phyloP scores from a whole-genome alignment of 768 basidiomycete genomes.

The Mrakia hoshinonis region DNA sequence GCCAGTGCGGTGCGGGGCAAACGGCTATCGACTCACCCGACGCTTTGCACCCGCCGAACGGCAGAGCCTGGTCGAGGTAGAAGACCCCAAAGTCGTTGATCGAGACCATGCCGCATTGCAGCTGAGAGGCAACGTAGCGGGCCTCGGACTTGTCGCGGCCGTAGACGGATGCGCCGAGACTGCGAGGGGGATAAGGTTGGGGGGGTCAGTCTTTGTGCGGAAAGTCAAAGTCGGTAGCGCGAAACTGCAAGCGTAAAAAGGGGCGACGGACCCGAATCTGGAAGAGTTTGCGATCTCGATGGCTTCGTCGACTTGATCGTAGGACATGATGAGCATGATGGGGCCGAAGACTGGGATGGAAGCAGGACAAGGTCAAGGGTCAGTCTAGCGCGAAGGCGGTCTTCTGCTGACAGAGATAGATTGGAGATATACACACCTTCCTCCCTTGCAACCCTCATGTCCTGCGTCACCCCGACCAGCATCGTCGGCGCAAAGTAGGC shows the following conservation, averaged over 20 bases:
- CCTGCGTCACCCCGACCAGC: constrained; percentile 62
- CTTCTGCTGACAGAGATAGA: neutral
- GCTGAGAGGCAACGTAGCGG: constrained; percentile 62
- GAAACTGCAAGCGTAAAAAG: no score
- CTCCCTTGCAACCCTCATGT: constrained; percentile 66
- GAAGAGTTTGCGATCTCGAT: constrained; percentile 81
- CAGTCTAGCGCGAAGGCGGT: no score
- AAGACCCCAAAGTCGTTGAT: constrained; percentile 79
- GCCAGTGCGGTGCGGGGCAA: neutral
- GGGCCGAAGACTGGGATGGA: constrained; percentile 72
- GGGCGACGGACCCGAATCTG: constrained; percentile 46
- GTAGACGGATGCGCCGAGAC: constrained; percentile 88
- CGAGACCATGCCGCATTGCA: constrained; percentile 95
- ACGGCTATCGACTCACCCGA: constrained; percentile 48
- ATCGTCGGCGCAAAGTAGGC: constrained; percentile 82
- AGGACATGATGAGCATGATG: constrained; percentile 74
- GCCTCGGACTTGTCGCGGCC: constrained; percentile 74
- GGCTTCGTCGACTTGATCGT: constrained; percentile 74
- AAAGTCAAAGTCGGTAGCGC: neutral
- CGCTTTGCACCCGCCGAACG: constrained; percentile 85
- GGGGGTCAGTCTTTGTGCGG: neutral
- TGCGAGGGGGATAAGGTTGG: neutral
- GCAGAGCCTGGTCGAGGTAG: constrained; percentile 69
- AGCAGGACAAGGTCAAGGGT: neutral
- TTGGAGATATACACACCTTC: constrained; percentile 55